A percentile compares a stretch with the other conserved stretches of the same genome.
These are phyloP conservation scores for Pythium monospermum DNA, from an alignment of 352 stramenopile genomes.

Conservation along the genomic window DNA sequence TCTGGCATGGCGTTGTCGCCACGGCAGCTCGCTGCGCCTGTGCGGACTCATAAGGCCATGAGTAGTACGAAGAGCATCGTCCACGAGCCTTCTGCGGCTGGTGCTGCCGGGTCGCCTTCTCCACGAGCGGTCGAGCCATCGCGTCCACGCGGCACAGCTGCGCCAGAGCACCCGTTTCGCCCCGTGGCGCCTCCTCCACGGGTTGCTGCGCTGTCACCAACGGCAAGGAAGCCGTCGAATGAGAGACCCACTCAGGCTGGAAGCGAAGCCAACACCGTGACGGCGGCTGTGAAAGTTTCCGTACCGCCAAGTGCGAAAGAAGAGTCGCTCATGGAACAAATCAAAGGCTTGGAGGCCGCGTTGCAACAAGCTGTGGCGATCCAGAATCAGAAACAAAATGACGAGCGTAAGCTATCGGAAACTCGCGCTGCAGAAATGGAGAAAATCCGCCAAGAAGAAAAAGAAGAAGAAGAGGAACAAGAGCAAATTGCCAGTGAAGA, in stretches of 20 bases:
- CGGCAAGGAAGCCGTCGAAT: not conserved
- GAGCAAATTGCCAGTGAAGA: too few relatives aligned
- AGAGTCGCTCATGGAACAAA: not conserved
- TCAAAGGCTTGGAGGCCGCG: not conserved
- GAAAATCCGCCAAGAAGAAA: too few relatives aligned
- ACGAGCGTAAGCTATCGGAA: not conserved
- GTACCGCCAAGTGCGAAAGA: not conserved
- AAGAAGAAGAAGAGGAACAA: too few relatives aligned
- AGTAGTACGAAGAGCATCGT: not conserved
- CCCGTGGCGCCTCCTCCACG: slow-evolving; percentile 9
- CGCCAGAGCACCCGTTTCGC: slow-evolving; percentile 2
- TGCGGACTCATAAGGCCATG: not conserved
- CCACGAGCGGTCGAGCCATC: not conserved
- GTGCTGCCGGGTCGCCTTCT: too few relatives aligned
- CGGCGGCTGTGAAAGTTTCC: not conserved
- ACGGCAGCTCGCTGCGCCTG: not conserved
- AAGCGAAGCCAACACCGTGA: too few relatives aligned
- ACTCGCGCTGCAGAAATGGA: too few relatives aligned
- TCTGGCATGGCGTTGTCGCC: not conserved
- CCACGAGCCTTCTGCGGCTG: too few relatives aligned
- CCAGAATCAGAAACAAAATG: not conserved
- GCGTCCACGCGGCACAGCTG: not conserved
- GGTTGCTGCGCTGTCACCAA: not conserved
- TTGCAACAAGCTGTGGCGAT: not conserved
- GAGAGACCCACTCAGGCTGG: not conserved